Percentiles rank a stretch among this genome's conserved stretches.
Evolutionary conservation across 495 filamentous ascomycete genomes (phyloP).

Genomic region (Staphylotrichum longicolle): DNA sequence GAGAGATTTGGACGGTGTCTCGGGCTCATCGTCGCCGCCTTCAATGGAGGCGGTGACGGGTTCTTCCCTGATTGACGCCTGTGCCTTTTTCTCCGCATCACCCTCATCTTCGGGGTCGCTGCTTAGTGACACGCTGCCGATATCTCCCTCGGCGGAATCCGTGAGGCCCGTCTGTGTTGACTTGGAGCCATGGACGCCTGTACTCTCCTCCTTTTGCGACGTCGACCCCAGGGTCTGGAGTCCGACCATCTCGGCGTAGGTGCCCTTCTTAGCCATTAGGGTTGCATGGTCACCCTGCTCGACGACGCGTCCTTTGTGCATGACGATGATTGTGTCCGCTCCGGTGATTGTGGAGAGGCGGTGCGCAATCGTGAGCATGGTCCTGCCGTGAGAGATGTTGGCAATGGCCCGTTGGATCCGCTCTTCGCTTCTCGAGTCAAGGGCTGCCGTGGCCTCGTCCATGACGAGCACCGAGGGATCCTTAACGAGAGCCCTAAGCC

Average conservation of each 20-base stretch:
- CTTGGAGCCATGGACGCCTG: background rate
- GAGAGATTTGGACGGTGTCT: constrained; percentile 26
- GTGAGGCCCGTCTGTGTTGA: background rate
- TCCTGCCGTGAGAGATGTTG: constrained; percentile 74
- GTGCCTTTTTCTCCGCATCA: background rate
- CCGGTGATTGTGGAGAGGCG: constrained; percentile 85
- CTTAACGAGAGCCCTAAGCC: constrained; percentile 77
- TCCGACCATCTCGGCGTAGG: constrained; percentile 49
- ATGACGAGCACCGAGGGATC: constrained; percentile 85
- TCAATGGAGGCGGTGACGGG: constrained; percentile 15
- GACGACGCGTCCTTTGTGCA: constrained; percentile 72
- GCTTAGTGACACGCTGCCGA: background rate
- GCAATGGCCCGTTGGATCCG: constrained; percentile 91
- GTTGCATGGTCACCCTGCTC: constrained; percentile 71
- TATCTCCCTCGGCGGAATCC: background rate
- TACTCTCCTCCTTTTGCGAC: constrained; percentile 35
- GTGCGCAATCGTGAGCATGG: constrained; percentile 91
- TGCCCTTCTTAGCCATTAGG: constrained; percentile 55
- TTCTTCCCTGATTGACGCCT: background rate
- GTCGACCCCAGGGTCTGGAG: constrained; percentile 50
- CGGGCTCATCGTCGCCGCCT: constrained; percentile 41
- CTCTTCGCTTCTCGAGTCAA: constrained; percentile 91
- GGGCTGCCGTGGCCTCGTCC: constrained; percentile 87
- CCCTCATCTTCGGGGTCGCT: background rate
- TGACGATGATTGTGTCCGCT: constrained; percentile 89